Evolutionary conservation across 331 rosid species (phyloP).

Genomic region (Quercus phellos): DNA sequence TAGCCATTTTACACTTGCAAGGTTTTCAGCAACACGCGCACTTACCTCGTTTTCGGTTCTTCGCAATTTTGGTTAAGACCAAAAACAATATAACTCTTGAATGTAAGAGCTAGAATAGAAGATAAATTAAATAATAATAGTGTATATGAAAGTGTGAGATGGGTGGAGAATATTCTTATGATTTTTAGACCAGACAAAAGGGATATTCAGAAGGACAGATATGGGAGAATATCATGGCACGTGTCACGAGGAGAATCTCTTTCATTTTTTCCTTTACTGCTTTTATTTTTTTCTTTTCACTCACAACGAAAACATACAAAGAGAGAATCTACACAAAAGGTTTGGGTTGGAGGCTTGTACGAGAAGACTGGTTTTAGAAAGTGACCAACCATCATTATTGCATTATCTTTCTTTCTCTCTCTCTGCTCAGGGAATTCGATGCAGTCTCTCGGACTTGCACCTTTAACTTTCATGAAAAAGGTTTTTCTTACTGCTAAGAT

Average conservation of each 20-base stretch:
- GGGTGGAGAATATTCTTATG: constrained; percentile 47
- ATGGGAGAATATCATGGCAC: constrained; percentile 54
- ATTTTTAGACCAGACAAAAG: constrained; percentile 51
- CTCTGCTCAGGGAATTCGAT: constrained; percentile 61
- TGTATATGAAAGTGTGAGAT: neutral
- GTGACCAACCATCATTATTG: constrained; percentile 59
- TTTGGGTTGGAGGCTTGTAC: constrained; percentile 44
- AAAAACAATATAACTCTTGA: neutral
- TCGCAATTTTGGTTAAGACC: neutral
- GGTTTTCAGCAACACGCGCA: neutral
- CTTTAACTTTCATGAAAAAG: constrained; percentile 9
- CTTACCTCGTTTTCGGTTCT: constrained; percentile 22
- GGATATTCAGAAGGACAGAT: constrained; percentile 73
- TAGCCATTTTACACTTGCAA: neutral
- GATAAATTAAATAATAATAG: neutral
- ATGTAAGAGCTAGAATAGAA: neutral
- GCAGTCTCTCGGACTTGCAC: constrained; percentile 28
- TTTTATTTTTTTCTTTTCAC: neutral
- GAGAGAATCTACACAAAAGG: constrained; percentile 55
- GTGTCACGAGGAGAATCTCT: constrained; percentile 47
- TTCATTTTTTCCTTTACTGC: neutral
- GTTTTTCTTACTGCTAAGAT: neutral
- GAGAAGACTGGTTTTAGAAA: constrained; percentile 49
- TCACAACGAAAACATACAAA: neutral
- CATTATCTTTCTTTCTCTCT: constrained; percentile 27